Percentiles rank a stretch among this genome's conserved stretches.
Evolutionary conservation across 345 rosid genomes (phyloP).

Genomic region (Gossypium australe): DNA sequence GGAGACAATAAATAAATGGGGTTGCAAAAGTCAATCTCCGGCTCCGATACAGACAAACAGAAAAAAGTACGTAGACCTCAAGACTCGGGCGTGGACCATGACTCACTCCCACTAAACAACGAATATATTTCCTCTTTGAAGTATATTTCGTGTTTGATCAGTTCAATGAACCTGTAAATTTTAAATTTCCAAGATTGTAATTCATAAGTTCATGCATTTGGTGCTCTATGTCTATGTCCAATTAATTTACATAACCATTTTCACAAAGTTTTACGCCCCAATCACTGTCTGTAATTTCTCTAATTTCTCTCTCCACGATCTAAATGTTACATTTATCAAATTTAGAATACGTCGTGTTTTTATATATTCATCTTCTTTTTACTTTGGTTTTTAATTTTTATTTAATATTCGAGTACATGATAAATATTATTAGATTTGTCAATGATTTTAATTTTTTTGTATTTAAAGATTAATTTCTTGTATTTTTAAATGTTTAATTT

Average conservation of each 20-base stretch:
- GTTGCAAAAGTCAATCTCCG: not conserved
- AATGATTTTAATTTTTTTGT: too few relatives aligned
- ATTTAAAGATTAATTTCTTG: too few relatives aligned
- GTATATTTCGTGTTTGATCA: not conserved
- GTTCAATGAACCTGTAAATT: conserved; percentile 3
- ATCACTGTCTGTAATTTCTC: too few relatives aligned
- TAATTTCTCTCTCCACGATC: too few relatives aligned
- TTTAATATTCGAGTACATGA: too few relatives aligned
- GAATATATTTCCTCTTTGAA: not conserved
- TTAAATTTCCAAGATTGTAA: not conserved
- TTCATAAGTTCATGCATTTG: not conserved
- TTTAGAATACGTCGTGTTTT: too few relatives aligned
- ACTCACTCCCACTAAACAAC: not conserved
- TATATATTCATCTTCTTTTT: too few relatives aligned
- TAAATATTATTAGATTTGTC: too few relatives aligned
- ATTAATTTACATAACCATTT: not conserved
- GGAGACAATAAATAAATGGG: too few relatives aligned
- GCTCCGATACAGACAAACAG: not conserved
- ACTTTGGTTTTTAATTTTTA: too few relatives aligned
- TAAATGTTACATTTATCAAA: too few relatives aligned
- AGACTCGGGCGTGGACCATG: conserved; percentile 3
- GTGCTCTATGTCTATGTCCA: not conserved
- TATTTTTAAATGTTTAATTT: too few relatives aligned
- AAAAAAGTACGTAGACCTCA: not conserved
- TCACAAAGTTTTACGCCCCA: not conserved